Percentiles rank a stretch among this genome's conserved stretches.
phyloP scores from a whole-genome alignment of 768 basidiomycete genomes.

The Rubroboletus pulcherrimus region DNA sequence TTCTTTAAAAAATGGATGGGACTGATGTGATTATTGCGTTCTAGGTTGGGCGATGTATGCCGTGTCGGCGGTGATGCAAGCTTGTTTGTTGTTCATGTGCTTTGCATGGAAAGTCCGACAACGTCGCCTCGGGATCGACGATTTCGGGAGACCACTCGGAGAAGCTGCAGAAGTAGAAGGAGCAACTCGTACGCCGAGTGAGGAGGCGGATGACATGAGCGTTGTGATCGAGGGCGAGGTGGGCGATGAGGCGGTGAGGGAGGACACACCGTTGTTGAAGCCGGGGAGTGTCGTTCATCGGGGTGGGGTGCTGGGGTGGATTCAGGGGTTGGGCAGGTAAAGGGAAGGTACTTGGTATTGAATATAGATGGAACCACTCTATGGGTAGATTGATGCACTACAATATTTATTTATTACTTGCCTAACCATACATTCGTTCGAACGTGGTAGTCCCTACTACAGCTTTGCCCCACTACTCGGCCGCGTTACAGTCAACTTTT shows the following conservation, averaged over 20 bases:
- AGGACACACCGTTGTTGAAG: constrained; percentile 26
- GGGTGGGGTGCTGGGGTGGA: constrained; percentile 25
- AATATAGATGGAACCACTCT: neutral
- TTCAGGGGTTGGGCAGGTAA: constrained; percentile 19
- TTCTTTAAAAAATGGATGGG: neutral
- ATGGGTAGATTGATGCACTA: neutral
- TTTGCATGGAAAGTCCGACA: constrained; percentile 82
- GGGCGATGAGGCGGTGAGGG: constrained; percentile 2
- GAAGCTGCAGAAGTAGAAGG: neutral
- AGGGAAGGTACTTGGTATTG: neutral
- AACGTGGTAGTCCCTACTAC: neutral
- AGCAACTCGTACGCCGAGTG: neutral
- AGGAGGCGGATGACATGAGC: constrained; percentile 10
- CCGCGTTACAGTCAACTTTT: constrained; percentile 1
- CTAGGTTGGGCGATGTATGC: constrained; percentile 79
- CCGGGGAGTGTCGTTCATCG: constrained; percentile 15
- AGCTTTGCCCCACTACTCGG: constrained; percentile 12
- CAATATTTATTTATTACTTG: neutral
- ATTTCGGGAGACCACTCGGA: constrained; percentile 69
- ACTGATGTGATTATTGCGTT: neutral
- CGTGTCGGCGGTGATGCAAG: constrained; percentile 82
- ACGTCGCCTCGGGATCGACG: constrained; percentile 69
- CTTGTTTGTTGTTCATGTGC: constrained; percentile 78
- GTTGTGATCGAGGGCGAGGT: constrained; percentile 22
- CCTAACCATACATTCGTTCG: too few relatives aligned